These are phyloP conservation scores for Cytospora mali DNA, from an alignment of 2,329 filamentous ascomycete genomes.

Conservation along the genomic window DNA sequence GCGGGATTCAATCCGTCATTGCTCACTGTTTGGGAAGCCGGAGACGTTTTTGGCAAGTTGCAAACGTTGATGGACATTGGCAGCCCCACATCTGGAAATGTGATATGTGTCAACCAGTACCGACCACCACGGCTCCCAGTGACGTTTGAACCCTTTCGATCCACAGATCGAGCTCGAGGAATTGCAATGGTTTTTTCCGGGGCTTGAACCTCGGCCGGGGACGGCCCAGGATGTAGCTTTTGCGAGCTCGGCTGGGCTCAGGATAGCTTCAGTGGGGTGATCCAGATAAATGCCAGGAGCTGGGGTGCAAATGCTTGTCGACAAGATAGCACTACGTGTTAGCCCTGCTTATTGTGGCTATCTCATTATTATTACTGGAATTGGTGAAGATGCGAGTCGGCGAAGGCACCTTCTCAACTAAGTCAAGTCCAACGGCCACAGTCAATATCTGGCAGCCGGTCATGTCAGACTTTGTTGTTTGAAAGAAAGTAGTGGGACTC, in stretches of 20 bases:
- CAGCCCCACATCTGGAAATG: neutral
- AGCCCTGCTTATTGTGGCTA: slow-evolving; percentile 14
- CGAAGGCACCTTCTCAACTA: slow-evolving; percentile 26
- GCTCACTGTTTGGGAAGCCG: neutral
- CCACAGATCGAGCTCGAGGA: neutral
- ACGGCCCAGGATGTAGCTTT: neutral
- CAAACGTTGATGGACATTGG: neutral
- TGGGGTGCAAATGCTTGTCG: neutral
- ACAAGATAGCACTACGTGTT: slow-evolving; percentile 13
- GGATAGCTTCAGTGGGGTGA: slow-evolving; percentile 5
- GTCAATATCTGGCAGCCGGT: slow-evolving; percentile 19
- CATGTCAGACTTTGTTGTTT: slow-evolving; percentile 15
- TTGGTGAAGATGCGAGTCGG: slow-evolving; percentile 12
- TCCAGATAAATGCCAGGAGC: slow-evolving; percentile 4
- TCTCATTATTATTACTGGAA: neutral
- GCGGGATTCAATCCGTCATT: neutral
- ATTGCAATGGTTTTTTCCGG: neutral
- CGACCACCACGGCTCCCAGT: neutral
- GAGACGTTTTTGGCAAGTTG: neutral
- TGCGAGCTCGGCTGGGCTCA: neutral
- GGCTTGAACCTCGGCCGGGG: neutral
- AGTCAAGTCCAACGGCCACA: slow-evolving; percentile 21
- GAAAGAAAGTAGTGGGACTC: slow-evolving; percentile 11
- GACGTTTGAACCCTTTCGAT: neutral
- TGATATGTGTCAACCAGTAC: neutral